Percentiles rank a stretch among this genome's conserved stretches.
phyloP scores from a whole-genome alignment of 192 early-diverging fungal genomes.

The Backusella australiensis region DNA sequence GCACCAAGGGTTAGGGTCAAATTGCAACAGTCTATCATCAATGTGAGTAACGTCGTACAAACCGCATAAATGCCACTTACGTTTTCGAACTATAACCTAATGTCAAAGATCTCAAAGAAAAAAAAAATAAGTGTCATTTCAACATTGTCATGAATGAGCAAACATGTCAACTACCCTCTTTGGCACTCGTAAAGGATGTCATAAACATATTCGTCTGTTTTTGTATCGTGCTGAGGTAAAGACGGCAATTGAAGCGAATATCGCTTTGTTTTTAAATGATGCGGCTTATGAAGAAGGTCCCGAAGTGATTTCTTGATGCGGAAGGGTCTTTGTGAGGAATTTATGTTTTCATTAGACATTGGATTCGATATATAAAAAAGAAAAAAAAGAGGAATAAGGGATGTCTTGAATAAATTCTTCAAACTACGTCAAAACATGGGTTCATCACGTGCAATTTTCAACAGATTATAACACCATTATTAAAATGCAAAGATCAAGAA shows the following conservation, averaged over 20 bases:
- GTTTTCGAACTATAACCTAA: constrained; percentile 54
- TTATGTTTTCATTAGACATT: neutral
- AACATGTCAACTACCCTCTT: constrained; percentile 33
- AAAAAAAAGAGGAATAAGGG: constrained; percentile 4
- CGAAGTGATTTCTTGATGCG: constrained; percentile 14
- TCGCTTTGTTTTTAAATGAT: neutral
- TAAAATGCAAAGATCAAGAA: neutral
- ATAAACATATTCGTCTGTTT: constrained; percentile 34
- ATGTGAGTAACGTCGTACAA: neutral
- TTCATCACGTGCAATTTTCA: neutral
- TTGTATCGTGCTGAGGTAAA: constrained; percentile 14
- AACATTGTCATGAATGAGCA: neutral
- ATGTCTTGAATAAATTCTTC: neutral
- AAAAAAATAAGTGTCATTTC: neutral
- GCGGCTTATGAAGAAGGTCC: constrained; percentile 12
- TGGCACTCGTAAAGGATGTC: constrained; percentile 44
- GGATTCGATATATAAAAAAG: neutral
- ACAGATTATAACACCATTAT: neutral
- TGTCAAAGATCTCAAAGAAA: constrained; percentile 32
- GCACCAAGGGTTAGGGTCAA: constrained; percentile 56
- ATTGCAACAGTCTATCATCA: constrained; percentile 37
- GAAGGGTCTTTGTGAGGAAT: neutral
- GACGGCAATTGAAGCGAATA: constrained; percentile 10
- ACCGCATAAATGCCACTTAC: constrained; percentile 4
- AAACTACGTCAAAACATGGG: neutral